These are phyloP conservation scores for Globisporangium carolinianum DNA, from an alignment of 352 stramenopile species.

Conservation along the genomic window DNA sequence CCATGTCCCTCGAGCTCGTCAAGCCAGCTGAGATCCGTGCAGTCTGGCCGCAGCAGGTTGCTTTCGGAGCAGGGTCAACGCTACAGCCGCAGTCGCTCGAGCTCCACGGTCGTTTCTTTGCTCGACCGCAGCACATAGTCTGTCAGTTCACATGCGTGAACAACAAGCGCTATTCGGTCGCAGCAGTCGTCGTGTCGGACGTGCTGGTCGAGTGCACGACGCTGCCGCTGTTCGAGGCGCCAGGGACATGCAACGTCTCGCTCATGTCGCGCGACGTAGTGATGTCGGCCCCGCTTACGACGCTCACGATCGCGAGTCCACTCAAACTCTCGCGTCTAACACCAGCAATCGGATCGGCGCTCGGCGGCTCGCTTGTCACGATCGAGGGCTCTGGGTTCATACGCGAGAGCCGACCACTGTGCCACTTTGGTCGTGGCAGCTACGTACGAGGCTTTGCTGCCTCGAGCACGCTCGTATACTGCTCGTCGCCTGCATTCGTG, in stretches of 20 bases:
- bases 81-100: conserved; percentile 11
- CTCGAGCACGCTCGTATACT: conserved; percentile 19
- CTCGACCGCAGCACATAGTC: conserved; percentile 11
- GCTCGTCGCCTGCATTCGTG: conserved; percentile 15
- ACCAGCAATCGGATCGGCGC: conserved; percentile 7
- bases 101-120: conserved; percentile 24
- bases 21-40: conserved; percentile 1
- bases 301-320: background rate
- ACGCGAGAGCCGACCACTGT: conserved; percentile 11
- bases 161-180: conserved; percentile 2
- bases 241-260: conserved; percentile 17
- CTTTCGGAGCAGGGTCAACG: background rate
- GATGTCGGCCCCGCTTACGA: conserved; percentile 21
- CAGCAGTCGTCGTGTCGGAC: conserved; percentile 10
- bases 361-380: conserved; percentile 23
- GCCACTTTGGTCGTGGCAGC: conserved; percentile 23
- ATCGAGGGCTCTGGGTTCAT: conserved; percentile 27
- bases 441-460: conserved; percentile 13
- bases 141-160: conserved; percentile 22
- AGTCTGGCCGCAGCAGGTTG: conserved; percentile 3
- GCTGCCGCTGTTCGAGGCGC: background rate
- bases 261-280: conserved; percentile 16
- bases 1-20: conserved; percentile 7
- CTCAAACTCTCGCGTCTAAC: background rate
- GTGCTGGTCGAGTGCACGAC: conserved; percentile 23